A percentile compares a stretch with the other conserved stretches of the same genome.
Evolutionary conservation across 176 grass and related monocot species (phyloP).

Genomic region (Poa annua): DNA sequence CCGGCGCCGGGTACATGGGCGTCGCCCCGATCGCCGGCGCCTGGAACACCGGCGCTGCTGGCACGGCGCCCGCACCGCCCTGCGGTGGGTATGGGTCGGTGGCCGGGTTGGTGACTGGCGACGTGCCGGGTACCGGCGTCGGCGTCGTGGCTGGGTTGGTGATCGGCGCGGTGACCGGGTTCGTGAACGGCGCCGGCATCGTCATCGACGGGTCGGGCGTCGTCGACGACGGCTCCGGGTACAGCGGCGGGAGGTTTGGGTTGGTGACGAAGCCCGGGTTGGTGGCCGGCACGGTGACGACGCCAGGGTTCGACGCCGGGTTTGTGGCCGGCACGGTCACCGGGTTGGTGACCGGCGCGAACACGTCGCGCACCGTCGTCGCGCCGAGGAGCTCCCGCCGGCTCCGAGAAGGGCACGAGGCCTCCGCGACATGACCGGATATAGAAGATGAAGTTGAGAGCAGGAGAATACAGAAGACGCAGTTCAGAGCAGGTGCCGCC

Average conservation of each 20-base stretch:
- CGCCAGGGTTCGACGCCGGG: constrained; percentile 38
- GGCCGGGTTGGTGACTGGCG: constrained; percentile 71
- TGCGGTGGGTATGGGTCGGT: constrained; percentile 60
- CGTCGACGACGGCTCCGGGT: constrained; percentile 46
- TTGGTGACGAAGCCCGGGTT: constrained; percentile 42
- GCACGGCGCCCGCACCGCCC: constrained; percentile 23
- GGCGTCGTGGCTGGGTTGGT: constrained; percentile 76
- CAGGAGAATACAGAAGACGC: constrained; percentile 46
- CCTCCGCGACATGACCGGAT: constrained; percentile 38
- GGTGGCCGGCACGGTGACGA: constrained; percentile 61
- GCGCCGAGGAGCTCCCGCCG: constrained; percentile 40
- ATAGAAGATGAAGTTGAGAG: neutral
- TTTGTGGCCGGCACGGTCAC: constrained; percentile 45
- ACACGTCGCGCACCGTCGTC: constrained; percentile 56
- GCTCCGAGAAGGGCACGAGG: neutral
- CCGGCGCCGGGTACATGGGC: constrained; percentile 48
- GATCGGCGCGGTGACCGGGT: constrained; percentile 48
- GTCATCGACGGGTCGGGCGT: constrained; percentile 49
- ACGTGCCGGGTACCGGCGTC: constrained; percentile 45
- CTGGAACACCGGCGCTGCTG: constrained; percentile 47
- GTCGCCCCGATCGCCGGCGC: constrained; percentile 42
- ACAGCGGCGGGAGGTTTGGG: constrained; percentile 55
- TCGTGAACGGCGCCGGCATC: constrained; percentile 44
- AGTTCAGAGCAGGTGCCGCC: constrained; percentile 41
- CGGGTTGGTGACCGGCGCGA: constrained; percentile 60